Evolutionary conservation across 2,329 filamentous ascomycete species (phyloP).

Genomic region (Apiospora pterosperma): DNA sequence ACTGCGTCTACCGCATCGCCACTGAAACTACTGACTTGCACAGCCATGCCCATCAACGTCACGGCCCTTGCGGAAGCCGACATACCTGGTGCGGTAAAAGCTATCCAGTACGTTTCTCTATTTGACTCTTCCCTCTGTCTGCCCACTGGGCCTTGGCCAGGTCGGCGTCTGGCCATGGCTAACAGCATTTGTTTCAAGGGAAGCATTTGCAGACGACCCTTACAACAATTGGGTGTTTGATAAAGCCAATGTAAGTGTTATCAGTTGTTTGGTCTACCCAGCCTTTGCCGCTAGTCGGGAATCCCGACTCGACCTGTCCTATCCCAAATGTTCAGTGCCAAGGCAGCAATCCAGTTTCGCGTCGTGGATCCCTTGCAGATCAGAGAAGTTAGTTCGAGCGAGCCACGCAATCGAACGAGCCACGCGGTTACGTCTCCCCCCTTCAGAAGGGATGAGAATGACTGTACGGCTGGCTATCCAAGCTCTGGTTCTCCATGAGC

Average conservation of each 20-base stretch:
- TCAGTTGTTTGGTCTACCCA: constrained; percentile 1
- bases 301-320: background rate
- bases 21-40: no score
- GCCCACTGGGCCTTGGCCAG: background rate
- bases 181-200: constrained; percentile 15
- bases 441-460: background rate
- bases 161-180: background rate
- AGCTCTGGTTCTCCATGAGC: background rate
- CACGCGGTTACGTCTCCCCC: no score
- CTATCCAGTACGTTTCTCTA: constrained; percentile 21
- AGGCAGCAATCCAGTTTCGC: background rate
- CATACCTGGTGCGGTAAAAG: constrained; percentile 26
- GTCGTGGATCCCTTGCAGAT: background rate
- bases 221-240: constrained; percentile 32
- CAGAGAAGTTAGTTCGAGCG: background rate
- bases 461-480: background rate
- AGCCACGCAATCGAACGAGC: background rate
- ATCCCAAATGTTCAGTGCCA: background rate
- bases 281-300: background rate
- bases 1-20: no score
- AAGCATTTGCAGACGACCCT: constrained; percentile 28
- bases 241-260: constrained; percentile 22
- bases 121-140: background rate
- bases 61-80: constrained; percentile 24
- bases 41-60: constrained; percentile 23